These are phyloP conservation scores for Rhizophagus prolifer DNA, from an alignment of 192 early-diverging fungal genomes.

Conservation along the genomic window DNA sequence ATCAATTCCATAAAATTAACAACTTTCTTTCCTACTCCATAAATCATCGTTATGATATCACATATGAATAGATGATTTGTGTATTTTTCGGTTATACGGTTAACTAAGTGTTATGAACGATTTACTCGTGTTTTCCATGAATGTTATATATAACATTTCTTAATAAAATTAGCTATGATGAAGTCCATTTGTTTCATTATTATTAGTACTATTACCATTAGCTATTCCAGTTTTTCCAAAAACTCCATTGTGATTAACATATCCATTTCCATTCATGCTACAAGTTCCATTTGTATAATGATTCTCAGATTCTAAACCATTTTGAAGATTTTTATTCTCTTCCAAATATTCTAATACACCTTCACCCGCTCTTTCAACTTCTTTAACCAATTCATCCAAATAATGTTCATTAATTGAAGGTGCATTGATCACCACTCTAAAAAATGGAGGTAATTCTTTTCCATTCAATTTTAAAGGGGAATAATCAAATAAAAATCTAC, in stretches of 20 bases:
- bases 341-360: constrained; percentile 16
- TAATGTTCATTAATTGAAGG: constrained; percentile 56
- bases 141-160: too few relatives aligned
- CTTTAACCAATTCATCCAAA: constrained; percentile 48
- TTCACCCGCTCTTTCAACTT: constrained; percentile 55
- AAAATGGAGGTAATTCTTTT: constrained; percentile 55
- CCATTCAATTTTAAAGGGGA: constrained; percentile 42
- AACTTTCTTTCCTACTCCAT: too few relatives aligned
- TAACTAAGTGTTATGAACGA: too few relatives aligned
- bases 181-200: too few relatives aligned
- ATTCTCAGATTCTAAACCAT: background rate
- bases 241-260: background rate
- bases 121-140: too few relatives aligned
- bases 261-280: background rate
- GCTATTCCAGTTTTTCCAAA: background rate
- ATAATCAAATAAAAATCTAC: constrained; percentile 72
- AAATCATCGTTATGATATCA: too few relatives aligned
- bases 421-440: constrained; percentile 71
- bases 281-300: background rate
- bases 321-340: background rate
- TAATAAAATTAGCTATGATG: too few relatives aligned
- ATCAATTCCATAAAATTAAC: too few relatives aligned
- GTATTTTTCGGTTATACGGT: too few relatives aligned
- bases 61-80: too few relatives aligned
- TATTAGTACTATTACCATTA: background rate